Base-by-base conservation (phyloP, 441 rosid genomes). In the Gossypium lobatum region DNA sequence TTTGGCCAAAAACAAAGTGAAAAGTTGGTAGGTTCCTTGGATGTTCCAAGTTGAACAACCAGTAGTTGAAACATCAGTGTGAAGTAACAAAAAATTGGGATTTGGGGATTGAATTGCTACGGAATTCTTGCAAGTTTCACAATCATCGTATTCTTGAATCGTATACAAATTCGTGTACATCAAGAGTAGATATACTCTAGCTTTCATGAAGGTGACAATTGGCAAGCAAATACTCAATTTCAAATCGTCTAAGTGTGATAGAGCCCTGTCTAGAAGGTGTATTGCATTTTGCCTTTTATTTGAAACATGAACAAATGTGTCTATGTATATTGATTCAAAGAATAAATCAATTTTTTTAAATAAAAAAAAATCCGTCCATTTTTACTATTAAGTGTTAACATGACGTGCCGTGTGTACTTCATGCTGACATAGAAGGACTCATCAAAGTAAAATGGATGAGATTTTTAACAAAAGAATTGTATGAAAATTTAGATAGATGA, bases 11-110 rank as follows among this genome's bases (percentile, higher is more conserved):
- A 26, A 21, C 62, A 23, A 48, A 65, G 70, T 39, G 45, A 37
- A 67, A 13, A 48, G 62, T 37, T 58, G 50, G 42, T 46, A 60
- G 68, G 54, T 8, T 48, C 39, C 50, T 62, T 63, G 68, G 77
- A 76, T 73, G 64, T 75, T 39, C 20, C 46, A 45, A 28, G 62
- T 20, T 76, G 67, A 79, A 72, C 82, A 26, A 68, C 82, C 71
- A 57, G 76, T 17, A 4, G 79, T 61, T 79, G 42, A n/a, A 70
- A 17, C 59, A 64, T 68, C 74, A 18, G 60, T 62, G 55, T 78
- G 17, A 20, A 46, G 20, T 5, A 46, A 67, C 25, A 64, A 37
- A 69, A 69, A 28, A 6, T 0, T 3, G 16, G 31, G 20, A 7
- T 3, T 48, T 20, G 28, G 71, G 71, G 42, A 7, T 67, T 45